phyloP scores from a whole-genome alignment of 2,329 filamentous ascomycete genomes.

The Apiospora hydei region DNA sequence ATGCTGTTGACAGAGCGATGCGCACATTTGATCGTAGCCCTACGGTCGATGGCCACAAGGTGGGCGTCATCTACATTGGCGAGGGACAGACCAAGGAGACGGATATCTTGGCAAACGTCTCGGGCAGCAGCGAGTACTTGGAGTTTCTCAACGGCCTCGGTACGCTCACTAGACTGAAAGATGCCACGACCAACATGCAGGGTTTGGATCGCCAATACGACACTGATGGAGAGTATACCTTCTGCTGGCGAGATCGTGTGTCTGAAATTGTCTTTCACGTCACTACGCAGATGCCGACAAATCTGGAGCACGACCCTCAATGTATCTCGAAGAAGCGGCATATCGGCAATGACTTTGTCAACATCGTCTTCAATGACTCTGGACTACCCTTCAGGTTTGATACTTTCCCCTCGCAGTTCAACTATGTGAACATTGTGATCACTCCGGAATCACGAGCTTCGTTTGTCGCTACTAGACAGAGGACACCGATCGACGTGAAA shows the following conservation, averaged over 20 bases:
- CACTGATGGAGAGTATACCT: constrained; percentile 84
- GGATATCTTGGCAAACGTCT: constrained; percentile 86
- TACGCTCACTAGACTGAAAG: constrained; percentile 80
- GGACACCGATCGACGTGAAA: constrained; percentile 46
- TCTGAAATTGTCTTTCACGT: constrained; percentile 97
- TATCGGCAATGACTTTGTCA: constrained; percentile 97
- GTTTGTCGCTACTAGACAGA: constrained; percentile 66
- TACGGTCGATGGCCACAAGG: constrained; percentile 93
- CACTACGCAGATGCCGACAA: constrained; percentile 95
- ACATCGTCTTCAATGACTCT: constrained; percentile 97
- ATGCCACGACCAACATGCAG: constrained; percentile 89
- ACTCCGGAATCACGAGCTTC: constrained; percentile 83
- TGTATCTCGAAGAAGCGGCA: constrained; percentile 90
- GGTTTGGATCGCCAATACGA: constrained; percentile 82
- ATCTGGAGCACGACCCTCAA: constrained; percentile 76
- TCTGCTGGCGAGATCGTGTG: constrained; percentile 93
- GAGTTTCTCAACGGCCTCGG: constrained; percentile 85
- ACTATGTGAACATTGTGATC: constrained; percentile 96
- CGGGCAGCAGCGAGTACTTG: constrained; percentile 86
- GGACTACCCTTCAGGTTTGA: constrained; percentile 88
- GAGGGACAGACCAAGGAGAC: constrained; percentile 83
- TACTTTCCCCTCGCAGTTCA: constrained; percentile 94
- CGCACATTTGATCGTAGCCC: constrained; percentile 84
- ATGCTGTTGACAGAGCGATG: constrained; percentile 76
- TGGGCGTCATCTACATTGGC: constrained; percentile 92